A percentile compares a stretch with the other conserved stretches of the same genome.
phyloP scores from a whole-genome alignment of 2,329 filamentous ascomycete genomes.

The Sclerotinia sclerotiorum region DNA sequence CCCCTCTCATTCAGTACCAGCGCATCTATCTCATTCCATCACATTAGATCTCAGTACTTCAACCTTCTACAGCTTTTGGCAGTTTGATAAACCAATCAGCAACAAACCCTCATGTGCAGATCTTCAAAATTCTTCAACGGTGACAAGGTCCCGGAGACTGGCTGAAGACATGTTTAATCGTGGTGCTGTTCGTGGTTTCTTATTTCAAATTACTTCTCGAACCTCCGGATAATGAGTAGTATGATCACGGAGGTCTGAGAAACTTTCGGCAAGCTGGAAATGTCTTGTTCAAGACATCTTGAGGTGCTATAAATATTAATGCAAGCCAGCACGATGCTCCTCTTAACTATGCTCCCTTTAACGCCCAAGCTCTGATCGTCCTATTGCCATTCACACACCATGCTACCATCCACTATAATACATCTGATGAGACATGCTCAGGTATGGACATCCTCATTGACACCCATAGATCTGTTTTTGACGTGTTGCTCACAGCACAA shows the following conservation, averaged over 20 bases:
- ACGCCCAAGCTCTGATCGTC: too few relatives aligned
- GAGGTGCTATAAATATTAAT: neutral
- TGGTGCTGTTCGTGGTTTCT: neutral
- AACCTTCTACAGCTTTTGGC: too few relatives aligned
- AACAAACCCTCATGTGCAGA: too few relatives aligned
- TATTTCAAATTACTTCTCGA: neutral
- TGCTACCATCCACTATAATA: neutral
- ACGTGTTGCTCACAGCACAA: neutral
- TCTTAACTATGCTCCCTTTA: neutral
- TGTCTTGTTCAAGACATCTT: neutral
- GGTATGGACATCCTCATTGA: neutral
- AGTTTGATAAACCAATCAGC: too few relatives aligned
- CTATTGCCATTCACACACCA: neutral
- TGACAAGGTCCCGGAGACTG: neutral
- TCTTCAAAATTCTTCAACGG: neutral
- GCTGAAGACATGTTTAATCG: neutral
- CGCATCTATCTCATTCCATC: neutral
- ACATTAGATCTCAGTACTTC: too few relatives aligned
- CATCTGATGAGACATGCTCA: conserved; percentile 2
- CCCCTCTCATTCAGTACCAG: neutral
- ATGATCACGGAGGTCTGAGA: neutral
- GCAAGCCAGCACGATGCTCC: neutral
- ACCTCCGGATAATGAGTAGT: neutral
- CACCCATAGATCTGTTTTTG: neutral
- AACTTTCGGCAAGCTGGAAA: neutral